Evolutionary conservation across 306 rosid genomes (phyloP).

Genomic region (Rosa persica): DNA sequence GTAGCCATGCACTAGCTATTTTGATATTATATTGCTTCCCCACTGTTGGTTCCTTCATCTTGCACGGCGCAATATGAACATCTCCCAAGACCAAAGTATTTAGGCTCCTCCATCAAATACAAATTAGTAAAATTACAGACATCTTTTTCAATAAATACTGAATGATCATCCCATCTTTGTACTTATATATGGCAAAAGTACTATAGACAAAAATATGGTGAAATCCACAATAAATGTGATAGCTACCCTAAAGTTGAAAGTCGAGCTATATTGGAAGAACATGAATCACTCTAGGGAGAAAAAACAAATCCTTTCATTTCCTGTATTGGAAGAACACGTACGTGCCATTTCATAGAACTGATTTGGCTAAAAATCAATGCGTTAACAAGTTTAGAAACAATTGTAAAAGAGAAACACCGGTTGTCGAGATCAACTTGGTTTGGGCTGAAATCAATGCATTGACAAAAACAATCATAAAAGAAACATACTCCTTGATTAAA

Average conservation of each 20-base stretch:
- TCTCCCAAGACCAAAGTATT: not conserved
- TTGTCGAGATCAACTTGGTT: too few species aligned
- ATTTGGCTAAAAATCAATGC: too few species aligned
- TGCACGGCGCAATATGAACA: not conserved
- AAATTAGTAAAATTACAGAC: not conserved
- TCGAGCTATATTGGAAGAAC: not conserved
- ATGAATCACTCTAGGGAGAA: not conserved
- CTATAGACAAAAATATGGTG: not conserved
- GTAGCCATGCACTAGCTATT: not conserved
- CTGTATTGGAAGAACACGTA: too few species aligned
- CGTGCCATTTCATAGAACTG: not conserved
- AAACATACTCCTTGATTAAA: too few species aligned
- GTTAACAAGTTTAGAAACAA: too few species aligned
- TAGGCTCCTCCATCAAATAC: not conserved
- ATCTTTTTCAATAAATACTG: too few species aligned
- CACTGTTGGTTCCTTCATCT: not conserved
- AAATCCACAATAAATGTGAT: not conserved
- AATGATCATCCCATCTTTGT: too few species aligned
- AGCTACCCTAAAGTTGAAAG: not conserved
- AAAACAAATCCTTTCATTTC: not conserved
- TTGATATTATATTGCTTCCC: not conserved
- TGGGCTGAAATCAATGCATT: too few species aligned
- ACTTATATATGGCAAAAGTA: not conserved
- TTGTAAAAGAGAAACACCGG: too few species aligned
- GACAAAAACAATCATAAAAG: too few species aligned